These are phyloP conservation scores for Suhomyces emberorum DNA, from an alignment of 805 yeast genomes.

Conservation along the genomic window DNA sequence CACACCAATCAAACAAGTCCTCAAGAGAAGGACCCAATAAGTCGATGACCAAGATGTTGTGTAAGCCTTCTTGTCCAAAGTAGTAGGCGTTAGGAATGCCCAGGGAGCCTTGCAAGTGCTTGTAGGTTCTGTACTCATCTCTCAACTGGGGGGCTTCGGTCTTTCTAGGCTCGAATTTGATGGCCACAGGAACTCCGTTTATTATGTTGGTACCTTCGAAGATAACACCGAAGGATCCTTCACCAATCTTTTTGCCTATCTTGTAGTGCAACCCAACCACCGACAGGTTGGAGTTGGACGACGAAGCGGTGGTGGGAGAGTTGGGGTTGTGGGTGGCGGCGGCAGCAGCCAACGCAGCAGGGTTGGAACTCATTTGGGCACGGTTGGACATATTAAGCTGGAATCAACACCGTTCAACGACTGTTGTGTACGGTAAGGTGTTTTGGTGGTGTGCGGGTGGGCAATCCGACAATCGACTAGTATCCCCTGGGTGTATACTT, in stretches of 20 bases:
- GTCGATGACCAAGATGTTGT: conserved; percentile 73
- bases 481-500: too few species aligned
- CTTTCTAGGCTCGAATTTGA: conserved; percentile 76
- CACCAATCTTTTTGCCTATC: conserved; percentile 81
- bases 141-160: conserved; percentile 82
- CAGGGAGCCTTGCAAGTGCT: conserved; percentile 60
- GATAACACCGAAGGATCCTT: conserved; percentile 82
- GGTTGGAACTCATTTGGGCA: conserved; percentile 27
- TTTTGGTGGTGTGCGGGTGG: too few species aligned
- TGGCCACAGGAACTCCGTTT: conserved; percentile 66
- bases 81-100: conserved; percentile 85
- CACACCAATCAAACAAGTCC: conserved; percentile 87
- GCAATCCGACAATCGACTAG: too few species aligned
- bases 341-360: conserved; percentile 41
- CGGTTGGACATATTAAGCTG: conserved; percentile 26
- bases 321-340: conserved; percentile 23
- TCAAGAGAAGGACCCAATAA: conserved; percentile 77
- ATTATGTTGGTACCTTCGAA: conserved; percentile 77
- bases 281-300: conserved; percentile 28
- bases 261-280: conserved; percentile 70
- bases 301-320: conserved; percentile 16
- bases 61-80: conserved; percentile 83
- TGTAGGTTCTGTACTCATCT: conserved; percentile 78
- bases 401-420: too few species aligned
- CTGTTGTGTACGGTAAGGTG: too few species aligned